These are phyloP conservation scores for Cutaneotrichosporon cutaneum DNA, from an alignment of 1,284 basidiomycete species.

Conservation along the genomic window DNA sequence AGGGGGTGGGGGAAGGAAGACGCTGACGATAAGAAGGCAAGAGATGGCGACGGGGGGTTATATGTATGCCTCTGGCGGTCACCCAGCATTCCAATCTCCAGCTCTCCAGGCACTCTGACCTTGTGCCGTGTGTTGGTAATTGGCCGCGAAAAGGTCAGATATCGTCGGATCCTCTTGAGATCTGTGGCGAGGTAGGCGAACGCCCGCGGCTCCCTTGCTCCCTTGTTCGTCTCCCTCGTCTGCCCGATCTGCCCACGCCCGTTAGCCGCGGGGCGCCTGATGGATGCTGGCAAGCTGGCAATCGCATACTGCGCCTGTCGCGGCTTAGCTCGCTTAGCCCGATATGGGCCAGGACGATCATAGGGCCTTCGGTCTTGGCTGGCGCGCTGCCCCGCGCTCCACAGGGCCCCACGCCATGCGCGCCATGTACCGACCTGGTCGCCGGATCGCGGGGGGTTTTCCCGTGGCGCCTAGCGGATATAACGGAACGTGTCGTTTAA, in stretches of 20 bases:
- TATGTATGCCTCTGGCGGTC: background rate
- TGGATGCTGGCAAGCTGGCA: background rate
- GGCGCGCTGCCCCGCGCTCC: background rate
- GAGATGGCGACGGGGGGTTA: too few species aligned
- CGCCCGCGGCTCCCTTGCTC: background rate
- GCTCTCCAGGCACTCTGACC: background rate
- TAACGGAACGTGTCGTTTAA: too few species aligned
- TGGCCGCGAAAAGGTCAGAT: slow-evolving; percentile 1
- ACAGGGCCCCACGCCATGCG: background rate
- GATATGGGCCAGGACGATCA: background rate
- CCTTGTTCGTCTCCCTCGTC: too few species aligned
- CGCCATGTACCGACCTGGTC: too few species aligned
- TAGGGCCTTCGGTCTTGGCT: too few species aligned
- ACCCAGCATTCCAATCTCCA: background rate
- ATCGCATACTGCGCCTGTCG: background rate
- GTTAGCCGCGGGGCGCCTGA: too few species aligned
- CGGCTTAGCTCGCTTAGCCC: background rate
- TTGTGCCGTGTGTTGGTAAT: background rate
- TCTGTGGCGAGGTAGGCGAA: background rate
- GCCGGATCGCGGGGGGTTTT: too few species aligned
- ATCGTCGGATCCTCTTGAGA: background rate
- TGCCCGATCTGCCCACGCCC: too few species aligned
- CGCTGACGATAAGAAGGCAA: background rate
- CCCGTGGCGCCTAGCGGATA: too few species aligned
- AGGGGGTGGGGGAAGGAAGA: background rate